Percentiles rank a stretch among this genome's conserved stretches.
phyloP scores from a whole-genome alignment of 257 asterid species.

The Primulina tabacum region DNA sequence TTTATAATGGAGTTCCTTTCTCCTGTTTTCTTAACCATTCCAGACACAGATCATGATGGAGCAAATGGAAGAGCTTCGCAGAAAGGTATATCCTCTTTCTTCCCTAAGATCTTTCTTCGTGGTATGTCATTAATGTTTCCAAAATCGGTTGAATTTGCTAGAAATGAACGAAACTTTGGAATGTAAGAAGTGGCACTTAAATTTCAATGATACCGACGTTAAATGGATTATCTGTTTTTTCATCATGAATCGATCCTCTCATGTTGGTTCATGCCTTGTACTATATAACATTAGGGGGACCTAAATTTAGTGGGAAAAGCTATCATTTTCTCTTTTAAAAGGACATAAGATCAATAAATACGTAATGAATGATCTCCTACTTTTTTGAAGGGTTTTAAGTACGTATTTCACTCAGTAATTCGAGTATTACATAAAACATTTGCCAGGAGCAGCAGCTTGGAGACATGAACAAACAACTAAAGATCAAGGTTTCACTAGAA shows the following conservation, averaged over 20 bases:
- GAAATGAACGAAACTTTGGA: no score
- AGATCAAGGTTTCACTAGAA: conserved; percentile 72
- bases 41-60: conserved; percentile 82
- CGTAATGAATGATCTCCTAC: no score
- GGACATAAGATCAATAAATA: no score
- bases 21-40: conserved; percentile 8
- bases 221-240: no score
- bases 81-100: conserved; percentile 47
- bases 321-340: no score
- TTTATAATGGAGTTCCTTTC: neutral
- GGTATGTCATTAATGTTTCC: neutral
- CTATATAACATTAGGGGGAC: no score
- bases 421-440: neutral
- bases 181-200: no score
- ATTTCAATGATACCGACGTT: no score
- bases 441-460: conserved; percentile 83
- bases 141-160: neutral
- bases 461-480: conserved; percentile 84
- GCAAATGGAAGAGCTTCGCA: conserved; percentile 87
- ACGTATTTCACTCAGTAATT: neutral
- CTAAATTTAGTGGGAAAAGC: no score
- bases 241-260: no score
- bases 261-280: no score
- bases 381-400: no score
- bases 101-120: neutral